Evolutionary conservation across 2,329 filamentous ascomycete species (phyloP).

Genomic region (Curvularia lunata): DNA sequence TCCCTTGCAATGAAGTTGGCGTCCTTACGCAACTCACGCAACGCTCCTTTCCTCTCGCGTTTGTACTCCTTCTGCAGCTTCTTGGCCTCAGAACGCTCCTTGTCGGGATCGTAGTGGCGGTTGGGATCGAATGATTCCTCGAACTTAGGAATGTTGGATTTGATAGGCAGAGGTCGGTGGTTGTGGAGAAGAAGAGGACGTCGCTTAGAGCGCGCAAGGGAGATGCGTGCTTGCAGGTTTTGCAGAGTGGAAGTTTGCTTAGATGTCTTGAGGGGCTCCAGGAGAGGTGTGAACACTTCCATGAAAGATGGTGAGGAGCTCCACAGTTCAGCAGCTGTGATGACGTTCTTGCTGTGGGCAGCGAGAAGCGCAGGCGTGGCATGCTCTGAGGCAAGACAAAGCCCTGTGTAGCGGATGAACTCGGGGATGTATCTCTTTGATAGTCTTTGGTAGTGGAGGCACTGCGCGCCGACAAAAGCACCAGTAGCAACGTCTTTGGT

Average conservation of each 20-base stretch:
- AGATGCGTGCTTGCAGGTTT: slow-evolving; percentile 67
- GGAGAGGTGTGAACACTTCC: slow-evolving; percentile 75
- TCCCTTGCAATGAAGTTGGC: slow-evolving; percentile 91
- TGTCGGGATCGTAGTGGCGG: slow-evolving; percentile 96
- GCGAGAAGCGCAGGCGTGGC: slow-evolving; percentile 57
- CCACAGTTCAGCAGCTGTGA: slow-evolving; percentile 75
- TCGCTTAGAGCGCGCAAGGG: slow-evolving; percentile 68
- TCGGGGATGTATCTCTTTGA: slow-evolving; percentile 91
- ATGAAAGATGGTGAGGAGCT: slow-evolving; percentile 72
- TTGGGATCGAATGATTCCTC: slow-evolving; percentile 93
- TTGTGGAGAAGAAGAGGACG: slow-evolving; percentile 86
- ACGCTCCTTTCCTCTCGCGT: slow-evolving; percentile 90
- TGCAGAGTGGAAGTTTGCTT: slow-evolving; percentile 59
- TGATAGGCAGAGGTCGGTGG: slow-evolving; percentile 87
- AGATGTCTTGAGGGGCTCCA: slow-evolving; percentile 42
- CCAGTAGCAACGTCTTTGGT: slow-evolving; percentile 74
- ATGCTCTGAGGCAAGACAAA: slow-evolving; percentile 64
- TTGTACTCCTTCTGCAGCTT: slow-evolving; percentile 92
- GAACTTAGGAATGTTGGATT: slow-evolving; percentile 88
- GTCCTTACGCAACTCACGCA: slow-evolving; percentile 94
- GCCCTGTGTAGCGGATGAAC: slow-evolving; percentile 78
- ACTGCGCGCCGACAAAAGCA: slow-evolving; percentile 78
- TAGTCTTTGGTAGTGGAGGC: slow-evolving; percentile 79
- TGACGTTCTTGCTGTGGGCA: slow-evolving; percentile 70
- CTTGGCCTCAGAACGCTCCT: slow-evolving; percentile 81